Base-by-base conservation (phyloP, 306 rosid genomes). In the Vigna radiata region DNA sequence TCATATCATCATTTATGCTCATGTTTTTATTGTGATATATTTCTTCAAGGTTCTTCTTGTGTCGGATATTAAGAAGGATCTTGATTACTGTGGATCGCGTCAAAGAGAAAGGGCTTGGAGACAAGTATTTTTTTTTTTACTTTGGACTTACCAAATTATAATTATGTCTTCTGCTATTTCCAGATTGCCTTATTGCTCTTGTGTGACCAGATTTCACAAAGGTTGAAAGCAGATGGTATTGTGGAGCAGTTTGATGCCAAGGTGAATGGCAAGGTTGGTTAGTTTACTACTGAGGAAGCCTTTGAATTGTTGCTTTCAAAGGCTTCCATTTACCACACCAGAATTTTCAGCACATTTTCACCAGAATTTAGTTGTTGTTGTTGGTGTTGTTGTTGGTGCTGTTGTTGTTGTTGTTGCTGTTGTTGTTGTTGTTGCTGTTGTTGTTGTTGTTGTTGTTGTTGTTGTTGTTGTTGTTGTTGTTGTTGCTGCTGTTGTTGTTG, bases 241-340 rank as follows among this genome's bases (percentile, higher is more conserved):
- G 90, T 88, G 61, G 88, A 90, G 85, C 87, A 81, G 83, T 95
- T 95, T 89, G 89, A 88, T 13, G 97, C 98, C 65, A 89, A 88
- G 82, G 97, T 95, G 79, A 85, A 95, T 67, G 90, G 85, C 64
- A 95, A 92, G 96, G 98, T 92, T 63, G 67, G 98, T 90, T 74
- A 62, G 72, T 52, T 77, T 73, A 49, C 43, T n/a, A n/a, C n/a
- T n/a, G n/a, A n/a, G n/a, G n/a, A n/a, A n/a, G n/a, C n/a, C n/a
- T n/a, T n/a, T n/a, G n/a, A n/a, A n/a, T n/a, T n/a, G n/a, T n/a
- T n/a, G n/a, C n/a, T n/a, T n/a, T n/a, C n/a, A n/a, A n/a, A n/a
- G n/a, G n/a, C n/a, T n/a, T n/a, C n/a, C n/a, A n/a, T n/a, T n/a
- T n/a, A n/a, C n/a, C n/a, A n/a, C n/a, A n/a, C n/a, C n/a, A n/a